phyloP scores from a whole-genome alignment of 306 rosid genomes.

The Mimosa bimucronata region DNA sequence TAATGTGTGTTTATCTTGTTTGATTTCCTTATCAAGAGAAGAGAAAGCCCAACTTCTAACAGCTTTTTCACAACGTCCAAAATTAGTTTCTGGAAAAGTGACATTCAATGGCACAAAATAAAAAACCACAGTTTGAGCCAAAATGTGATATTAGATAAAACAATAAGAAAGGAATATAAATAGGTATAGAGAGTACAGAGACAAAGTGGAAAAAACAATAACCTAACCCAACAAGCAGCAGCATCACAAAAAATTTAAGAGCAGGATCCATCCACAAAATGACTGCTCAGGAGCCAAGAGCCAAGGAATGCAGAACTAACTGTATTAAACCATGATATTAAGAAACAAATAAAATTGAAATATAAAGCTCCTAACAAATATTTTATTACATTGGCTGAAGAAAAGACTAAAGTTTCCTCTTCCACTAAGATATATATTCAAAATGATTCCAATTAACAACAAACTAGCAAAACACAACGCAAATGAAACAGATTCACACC shows the following conservation, averaged over 20 bases:
- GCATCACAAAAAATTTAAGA: slow-evolving; percentile 51
- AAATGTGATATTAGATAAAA: slow-evolving; percentile 13
- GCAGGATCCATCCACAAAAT: slow-evolving; percentile 69
- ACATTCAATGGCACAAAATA: slow-evolving; percentile 50
- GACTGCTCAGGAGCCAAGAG: slow-evolving; percentile 42
- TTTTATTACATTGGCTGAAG: background rate
- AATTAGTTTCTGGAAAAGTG: slow-evolving; percentile 48
- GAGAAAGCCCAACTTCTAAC: slow-evolving; percentile 74
- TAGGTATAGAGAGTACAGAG: background rate
- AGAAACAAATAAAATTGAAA: background rate
- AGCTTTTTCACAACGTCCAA: slow-evolving; percentile 63
- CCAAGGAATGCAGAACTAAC: slow-evolving; percentile 6
- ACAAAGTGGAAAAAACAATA: background rate
- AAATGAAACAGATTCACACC: background rate
- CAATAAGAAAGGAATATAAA: slow-evolving; percentile 11
- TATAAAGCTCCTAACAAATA: background rate
- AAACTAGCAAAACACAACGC: background rate
- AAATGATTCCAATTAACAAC: background rate
- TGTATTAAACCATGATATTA: background rate
- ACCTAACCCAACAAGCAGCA: slow-evolving; percentile 72
- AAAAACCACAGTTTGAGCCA: slow-evolving; percentile 21
- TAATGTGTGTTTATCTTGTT: no score
- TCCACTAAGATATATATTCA: background rate
- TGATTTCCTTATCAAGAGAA: no score
- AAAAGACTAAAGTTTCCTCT: background rate